These are phyloP conservation scores for Yamadazyma phyllophila DNA, from an alignment of 805 yeast species.

Conservation along the genomic window DNA sequence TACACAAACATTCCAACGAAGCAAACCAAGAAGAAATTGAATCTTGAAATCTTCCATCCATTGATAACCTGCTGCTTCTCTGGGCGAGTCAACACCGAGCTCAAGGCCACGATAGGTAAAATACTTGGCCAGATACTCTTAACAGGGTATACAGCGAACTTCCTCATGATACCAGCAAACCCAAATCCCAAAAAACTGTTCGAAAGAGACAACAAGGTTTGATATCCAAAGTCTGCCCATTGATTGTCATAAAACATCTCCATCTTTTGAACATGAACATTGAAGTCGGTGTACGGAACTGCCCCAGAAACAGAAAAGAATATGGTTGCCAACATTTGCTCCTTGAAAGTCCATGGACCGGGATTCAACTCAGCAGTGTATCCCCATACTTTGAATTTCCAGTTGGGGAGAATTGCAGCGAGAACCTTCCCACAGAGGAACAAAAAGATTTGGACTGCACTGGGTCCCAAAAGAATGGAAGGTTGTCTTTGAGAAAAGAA, in stretches of 20 bases:
- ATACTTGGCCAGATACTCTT: constrained; percentile 52
- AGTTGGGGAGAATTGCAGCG: constrained; percentile 44
- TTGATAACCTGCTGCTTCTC: constrained; percentile 27
- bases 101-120: constrained; percentile 29
- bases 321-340: constrained; percentile 48
- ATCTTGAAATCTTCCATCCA: constrained; percentile 32
- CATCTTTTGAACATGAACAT: constrained; percentile 23
- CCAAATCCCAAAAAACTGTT: constrained; percentile 31
- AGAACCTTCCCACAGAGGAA: constrained; percentile 41
- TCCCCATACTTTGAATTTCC: constrained; percentile 19
- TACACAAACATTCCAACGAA: constrained; percentile 22
- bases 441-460: constrained; percentile 46
- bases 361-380: constrained; percentile 51
- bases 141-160: constrained; percentile 47
- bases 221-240: constrained; percentile 28
- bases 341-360: constrained; percentile 66
- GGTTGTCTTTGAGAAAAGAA: constrained; percentile 57
- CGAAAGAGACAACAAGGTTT: constrained; percentile 22
- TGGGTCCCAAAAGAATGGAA: constrained; percentile 37
- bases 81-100: constrained; percentile 22
- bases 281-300: constrained; percentile 25
- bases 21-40: constrained; percentile 33
- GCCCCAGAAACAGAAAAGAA: constrained; percentile 29
- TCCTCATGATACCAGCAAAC: constrained; percentile 28
- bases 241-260: constrained; percentile 18